phyloP scores from a whole-genome alignment of 768 basidiomycete species.

The Pisolithus orientalis region DNA sequence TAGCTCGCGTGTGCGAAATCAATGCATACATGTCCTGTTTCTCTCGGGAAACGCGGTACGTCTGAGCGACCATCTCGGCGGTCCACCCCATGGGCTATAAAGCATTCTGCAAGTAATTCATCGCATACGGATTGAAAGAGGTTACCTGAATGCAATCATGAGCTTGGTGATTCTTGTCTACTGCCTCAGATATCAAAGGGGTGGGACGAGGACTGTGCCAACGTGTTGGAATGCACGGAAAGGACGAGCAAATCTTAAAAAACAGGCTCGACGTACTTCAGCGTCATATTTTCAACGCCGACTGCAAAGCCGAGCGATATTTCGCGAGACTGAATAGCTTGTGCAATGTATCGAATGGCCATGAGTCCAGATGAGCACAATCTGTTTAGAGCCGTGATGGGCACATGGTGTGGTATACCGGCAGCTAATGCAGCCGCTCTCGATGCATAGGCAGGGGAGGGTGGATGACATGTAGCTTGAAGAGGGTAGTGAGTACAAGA shows the following conservation, averaged over 20 bases:
- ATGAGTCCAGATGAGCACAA: constrained; percentile 93
- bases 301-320: constrained; percentile 82
- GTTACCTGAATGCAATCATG: constrained; percentile 66
- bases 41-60: constrained; percentile 69
- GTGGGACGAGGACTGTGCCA: constrained; percentile 61
- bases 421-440: constrained; percentile 84
- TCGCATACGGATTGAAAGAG: background rate
- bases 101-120: background rate
- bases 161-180: constrained; percentile 56
- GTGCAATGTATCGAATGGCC: constrained; percentile 87
- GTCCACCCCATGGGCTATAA: constrained; percentile 92
- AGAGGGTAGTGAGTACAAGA: background rate
- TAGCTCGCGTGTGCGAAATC: constrained; percentile 79
- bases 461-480: constrained; percentile 76
- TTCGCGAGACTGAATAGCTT: constrained; percentile 79
- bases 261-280: constrained; percentile 44
- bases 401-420: constrained; percentile 79
- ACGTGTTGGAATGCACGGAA: background rate
- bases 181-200: constrained; percentile 53
- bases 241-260: background rate
- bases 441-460: constrained; percentile 76
- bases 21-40: constrained; percentile 89
- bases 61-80: constrained; percentile 82
- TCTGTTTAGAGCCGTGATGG: constrained; percentile 88
- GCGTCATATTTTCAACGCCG: constrained; percentile 78